Base-by-base conservation (phyloP, 495 filamentous ascomycete genomes). In the Filosporella fistucella region DNA sequence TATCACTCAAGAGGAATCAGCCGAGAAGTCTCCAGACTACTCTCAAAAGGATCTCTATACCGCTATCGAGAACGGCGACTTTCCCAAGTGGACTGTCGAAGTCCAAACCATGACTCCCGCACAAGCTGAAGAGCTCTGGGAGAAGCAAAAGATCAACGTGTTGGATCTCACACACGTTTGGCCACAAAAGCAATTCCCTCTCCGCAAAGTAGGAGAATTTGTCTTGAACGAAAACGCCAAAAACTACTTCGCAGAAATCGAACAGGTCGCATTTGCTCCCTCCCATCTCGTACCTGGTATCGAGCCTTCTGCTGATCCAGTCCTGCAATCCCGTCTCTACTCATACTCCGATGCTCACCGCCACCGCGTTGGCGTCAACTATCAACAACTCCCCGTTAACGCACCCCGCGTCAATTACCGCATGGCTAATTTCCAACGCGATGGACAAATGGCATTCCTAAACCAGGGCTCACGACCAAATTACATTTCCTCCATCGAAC, bases 201-300 rank as follows among this genome's bases (percentile, higher is more conserved):
- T 85, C n/a, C 78, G 76, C 23, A 73, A 70, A 29, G 75, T 89
- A 39, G 86, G 86, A 29, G 77, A 78, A 55, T 69, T 91, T 52
- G 80, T 71, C 1, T 65, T 91, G 14, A 86, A 89, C 70, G 68
- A 76, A 45, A 89, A 89, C 53, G 73, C 55, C 20, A 51, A 74
- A 29, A 87, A 88, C 67, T 88, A 84, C 68, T 85, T 85, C 60
- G 72, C 80, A 41, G 86, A 91, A 44, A 82, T 93, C 51, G 89
- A 95, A 66, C 89, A 95, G 59, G 76, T 82, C 3, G 81, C 87
- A 2, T 94, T 91, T 65, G 84, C 81, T 37, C 88, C 89, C 12
- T 77, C 82, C 2, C 82, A 84, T 59, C 68, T 90, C 50, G 79
- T 88, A 1, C 82, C 87, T 0, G 86, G 87, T 26, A 72, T 83